Percentiles rank a stretch among this genome's conserved stretches.
Evolutionary conservation across 805 yeast genomes (phyloP).

Genomic region (Lachancea quebecensis): DNA sequence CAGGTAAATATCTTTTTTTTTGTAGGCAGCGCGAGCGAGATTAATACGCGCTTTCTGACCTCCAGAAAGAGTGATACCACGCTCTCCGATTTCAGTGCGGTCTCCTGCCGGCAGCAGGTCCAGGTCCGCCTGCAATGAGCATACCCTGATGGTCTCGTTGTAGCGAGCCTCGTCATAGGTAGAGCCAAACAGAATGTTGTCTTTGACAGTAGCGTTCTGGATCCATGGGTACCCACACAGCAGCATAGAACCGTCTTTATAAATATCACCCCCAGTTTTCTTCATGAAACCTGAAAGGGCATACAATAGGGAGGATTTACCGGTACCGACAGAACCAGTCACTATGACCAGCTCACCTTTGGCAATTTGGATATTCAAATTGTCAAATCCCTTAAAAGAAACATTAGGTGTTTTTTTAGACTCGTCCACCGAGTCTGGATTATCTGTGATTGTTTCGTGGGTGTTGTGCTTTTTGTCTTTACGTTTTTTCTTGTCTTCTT

Average conservation of each 20-base stretch:
- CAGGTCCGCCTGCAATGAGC: constrained; percentile 54
- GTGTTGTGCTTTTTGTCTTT: background rate
- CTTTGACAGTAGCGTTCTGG: constrained; percentile 62
- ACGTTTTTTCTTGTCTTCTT: constrained; percentile 13
- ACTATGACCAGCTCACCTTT: constrained; percentile 68
- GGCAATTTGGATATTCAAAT: constrained; percentile 47
- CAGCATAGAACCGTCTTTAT: constrained; percentile 41
- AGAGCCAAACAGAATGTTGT: constrained; percentile 57
- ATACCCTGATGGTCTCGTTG: constrained; percentile 46
- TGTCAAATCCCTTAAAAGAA: constrained; percentile 39
- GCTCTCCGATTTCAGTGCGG: constrained; percentile 63
- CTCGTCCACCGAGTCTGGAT: constrained; percentile 13
- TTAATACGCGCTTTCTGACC: constrained; percentile 70
- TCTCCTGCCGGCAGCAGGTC: constrained; percentile 60
- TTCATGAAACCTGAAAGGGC: constrained; percentile 62
- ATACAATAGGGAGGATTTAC: constrained; percentile 48
- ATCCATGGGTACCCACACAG: constrained; percentile 56
- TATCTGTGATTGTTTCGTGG: constrained; percentile 5
- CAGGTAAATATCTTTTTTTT: constrained; percentile 49
- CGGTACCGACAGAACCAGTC: constrained; percentile 32
- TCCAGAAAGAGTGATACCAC: constrained; percentile 69
- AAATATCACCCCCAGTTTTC: constrained; percentile 41
- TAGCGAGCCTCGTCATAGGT: constrained; percentile 43
- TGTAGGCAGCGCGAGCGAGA: constrained; percentile 64
- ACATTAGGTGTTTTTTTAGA: constrained; percentile 6